A percentile compares a stretch with the other conserved stretches of the same genome.
These are phyloP conservation scores for Kazachstania kunashirensis DNA, from an alignment of 805 yeast species.

Conservation along the genomic window DNA sequence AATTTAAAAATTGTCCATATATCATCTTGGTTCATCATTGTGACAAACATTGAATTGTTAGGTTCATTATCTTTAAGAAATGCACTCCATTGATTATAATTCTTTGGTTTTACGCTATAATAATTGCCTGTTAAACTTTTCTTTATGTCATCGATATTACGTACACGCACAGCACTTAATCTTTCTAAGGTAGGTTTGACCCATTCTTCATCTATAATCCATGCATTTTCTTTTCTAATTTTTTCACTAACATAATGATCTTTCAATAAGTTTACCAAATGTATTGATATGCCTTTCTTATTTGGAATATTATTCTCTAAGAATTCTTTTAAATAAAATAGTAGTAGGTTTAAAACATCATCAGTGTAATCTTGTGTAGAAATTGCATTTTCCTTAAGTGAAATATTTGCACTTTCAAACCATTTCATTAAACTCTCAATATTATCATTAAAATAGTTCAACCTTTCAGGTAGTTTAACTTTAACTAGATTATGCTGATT, in stretches of 20 bases:
- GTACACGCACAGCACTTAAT: conserved; percentile 9
- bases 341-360: conserved; percentile 12
- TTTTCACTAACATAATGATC: conserved; percentile 5
- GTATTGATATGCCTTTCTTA: conserved; percentile 9
- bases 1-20: conserved; percentile 22
- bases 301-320: conserved; percentile 7
- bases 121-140: conserved; percentile 7
- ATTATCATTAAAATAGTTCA: conserved; percentile 4
- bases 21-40: conserved; percentile 10
- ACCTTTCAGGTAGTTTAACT: conserved; percentile 1
- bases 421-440: conserved; percentile 9
- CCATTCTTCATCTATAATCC: conserved; percentile 22
- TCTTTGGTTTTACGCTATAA: conserved; percentile 11
- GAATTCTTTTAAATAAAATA: conserved; percentile 14
- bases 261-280: conserved; percentile 13
- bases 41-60: conserved; percentile 10
- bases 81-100: conserved; percentile 24
- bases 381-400: conserved; percentile 6
- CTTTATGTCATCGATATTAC: conserved; percentile 14
- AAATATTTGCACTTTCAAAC: conserved; percentile 7
- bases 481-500: too few relatives aligned
- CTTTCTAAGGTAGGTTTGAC: conserved; percentile 8
- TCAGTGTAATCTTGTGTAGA: conserved; percentile 14
- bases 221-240: conserved; percentile 4
- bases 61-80: conserved; percentile 24